Conservation (phyloP, 768 basidiomycete species). For the Tricholomella constricta region DNA sequence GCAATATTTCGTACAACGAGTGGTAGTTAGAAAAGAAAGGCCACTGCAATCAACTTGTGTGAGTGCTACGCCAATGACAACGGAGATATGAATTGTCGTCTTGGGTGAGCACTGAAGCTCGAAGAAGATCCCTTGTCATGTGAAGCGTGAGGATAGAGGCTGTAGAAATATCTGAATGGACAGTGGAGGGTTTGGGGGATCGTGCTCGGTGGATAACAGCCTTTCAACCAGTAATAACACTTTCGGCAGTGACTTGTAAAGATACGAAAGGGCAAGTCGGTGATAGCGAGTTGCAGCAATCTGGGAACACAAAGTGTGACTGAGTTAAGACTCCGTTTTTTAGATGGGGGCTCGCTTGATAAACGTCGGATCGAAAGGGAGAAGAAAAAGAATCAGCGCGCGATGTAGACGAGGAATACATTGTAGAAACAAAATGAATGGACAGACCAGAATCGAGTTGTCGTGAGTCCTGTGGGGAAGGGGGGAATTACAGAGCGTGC, state of each 20-base stretch:
- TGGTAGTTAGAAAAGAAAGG: neutral
- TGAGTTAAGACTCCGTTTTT: too few relatives aligned
- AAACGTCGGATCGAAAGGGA: neutral
- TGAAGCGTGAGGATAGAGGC: neutral
- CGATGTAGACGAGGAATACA: too few relatives aligned
- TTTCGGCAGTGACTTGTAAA: neutral
- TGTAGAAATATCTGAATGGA: neutral
- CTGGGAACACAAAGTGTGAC: neutral
- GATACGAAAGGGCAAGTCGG: neutral
- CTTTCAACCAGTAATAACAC: neutral
- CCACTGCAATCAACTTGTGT: neutral
- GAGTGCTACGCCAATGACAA: neutral
- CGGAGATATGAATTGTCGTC: neutral
- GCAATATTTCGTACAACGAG: neutral
- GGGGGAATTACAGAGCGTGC: too few relatives aligned
- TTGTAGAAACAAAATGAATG: too few relatives aligned
- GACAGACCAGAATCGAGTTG: too few relatives aligned
- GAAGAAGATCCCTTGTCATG: too few relatives aligned
- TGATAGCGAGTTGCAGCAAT: neutral
- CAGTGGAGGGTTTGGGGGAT: neutral
- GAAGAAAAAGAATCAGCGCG: too few relatives aligned
- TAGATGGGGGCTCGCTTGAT: neutral
- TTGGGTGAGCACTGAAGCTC: neutral
- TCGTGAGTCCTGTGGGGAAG: too few relatives aligned
- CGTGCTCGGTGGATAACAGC: neutral